These are phyloP conservation scores for Gomphus bonarii DNA, from an alignment of 1,284 basidiomycete genomes.

Conservation along the genomic window DNA sequence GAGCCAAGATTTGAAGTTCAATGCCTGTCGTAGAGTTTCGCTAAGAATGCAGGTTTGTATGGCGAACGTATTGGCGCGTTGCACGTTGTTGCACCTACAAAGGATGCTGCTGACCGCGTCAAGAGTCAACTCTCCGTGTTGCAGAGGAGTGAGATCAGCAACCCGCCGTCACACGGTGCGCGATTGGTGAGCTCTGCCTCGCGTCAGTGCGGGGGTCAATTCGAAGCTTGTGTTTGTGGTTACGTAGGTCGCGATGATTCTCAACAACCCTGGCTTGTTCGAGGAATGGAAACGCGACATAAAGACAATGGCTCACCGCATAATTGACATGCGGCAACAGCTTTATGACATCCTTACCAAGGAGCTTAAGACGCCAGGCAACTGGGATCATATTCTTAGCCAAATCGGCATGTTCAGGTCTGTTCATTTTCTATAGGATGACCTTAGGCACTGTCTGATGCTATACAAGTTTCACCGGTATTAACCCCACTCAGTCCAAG, in stretches of 20 bases:
- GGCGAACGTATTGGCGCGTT: slow-evolving; percentile 84
- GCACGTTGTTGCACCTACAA: slow-evolving; percentile 55
- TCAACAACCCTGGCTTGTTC: slow-evolving; percentile 66
- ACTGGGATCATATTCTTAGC: slow-evolving; percentile 83
- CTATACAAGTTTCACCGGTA: slow-evolving; percentile 65
- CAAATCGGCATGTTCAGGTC: slow-evolving; percentile 94
- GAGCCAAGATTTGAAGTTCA: neutral
- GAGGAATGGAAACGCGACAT: slow-evolving; percentile 88
- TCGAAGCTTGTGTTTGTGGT: slow-evolving; percentile 4
- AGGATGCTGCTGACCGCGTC: slow-evolving; percentile 61
- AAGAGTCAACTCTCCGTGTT: slow-evolving; percentile 82
- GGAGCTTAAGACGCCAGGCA: slow-evolving; percentile 83
- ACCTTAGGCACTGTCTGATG: neutral
- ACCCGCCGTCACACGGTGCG: slow-evolving; percentile 86
- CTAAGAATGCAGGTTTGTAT: slow-evolving; percentile 94
- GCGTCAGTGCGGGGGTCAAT: neutral
- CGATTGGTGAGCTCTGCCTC: slow-evolving; percentile 53
- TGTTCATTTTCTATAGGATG: slow-evolving; percentile 17
- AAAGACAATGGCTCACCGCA: slow-evolving; percentile 83
- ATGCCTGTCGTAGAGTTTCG: slow-evolving; percentile 61
- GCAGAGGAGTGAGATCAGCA: slow-evolving; percentile 87
- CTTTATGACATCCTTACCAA: slow-evolving; percentile 71
- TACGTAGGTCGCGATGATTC: slow-evolving; percentile 61
- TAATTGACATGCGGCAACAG: slow-evolving; percentile 84
- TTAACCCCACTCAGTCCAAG: slow-evolving; percentile 60